Conservation (phyloP, 2,329 filamentous ascomycete genomes). For the Anisogramma anomala region DNA sequence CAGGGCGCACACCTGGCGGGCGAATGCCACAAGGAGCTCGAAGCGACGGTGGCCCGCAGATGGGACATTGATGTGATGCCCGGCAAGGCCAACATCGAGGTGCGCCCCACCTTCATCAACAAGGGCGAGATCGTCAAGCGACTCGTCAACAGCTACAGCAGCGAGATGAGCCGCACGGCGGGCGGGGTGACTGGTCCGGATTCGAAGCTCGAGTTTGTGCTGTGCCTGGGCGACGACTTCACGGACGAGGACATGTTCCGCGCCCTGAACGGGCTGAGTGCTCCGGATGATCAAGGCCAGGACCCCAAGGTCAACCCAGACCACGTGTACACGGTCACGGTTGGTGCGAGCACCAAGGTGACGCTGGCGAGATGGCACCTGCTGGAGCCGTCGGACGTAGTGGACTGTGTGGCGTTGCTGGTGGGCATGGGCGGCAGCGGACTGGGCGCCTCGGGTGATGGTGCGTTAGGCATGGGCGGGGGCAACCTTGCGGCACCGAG, state of each 20-base stretch:
- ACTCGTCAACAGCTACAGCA: conserved; percentile 62
- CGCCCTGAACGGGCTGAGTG: conserved; percentile 52
- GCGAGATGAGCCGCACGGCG: conserved; percentile 23
- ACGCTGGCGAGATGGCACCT: conserved; percentile 86
- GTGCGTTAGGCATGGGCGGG: conserved; percentile 33
- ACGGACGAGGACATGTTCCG: conserved; percentile 98
- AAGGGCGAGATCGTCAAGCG: conserved; percentile 91
- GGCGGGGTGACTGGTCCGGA: conserved; percentile 28
- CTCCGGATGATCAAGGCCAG: conserved; percentile 36
- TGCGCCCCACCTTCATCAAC: conserved; percentile 94
- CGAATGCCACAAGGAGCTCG: conserved; percentile 72
- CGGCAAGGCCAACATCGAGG: conserved; percentile 93
- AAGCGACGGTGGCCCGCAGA: conserved; percentile 60
- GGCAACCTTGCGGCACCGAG: conserved; percentile 46
- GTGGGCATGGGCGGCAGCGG: conserved; percentile 30
- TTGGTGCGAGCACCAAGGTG: conserved; percentile 83
- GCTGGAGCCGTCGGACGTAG: conserved; percentile 77
- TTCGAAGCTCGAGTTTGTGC: conserved; percentile 63
- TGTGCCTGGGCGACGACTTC: conserved; percentile 90
- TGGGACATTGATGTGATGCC: conserved; percentile 95
- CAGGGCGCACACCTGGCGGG: conserved; percentile 68
- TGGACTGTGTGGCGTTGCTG: conserved; percentile 52
- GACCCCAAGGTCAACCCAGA: conserved; percentile 48
- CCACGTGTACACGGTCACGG: conserved; percentile 79
- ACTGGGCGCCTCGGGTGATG: conserved; percentile 20